phyloP scores from a whole-genome alignment of 768 basidiomycete species.

The Tricholoma sp. region DNA sequence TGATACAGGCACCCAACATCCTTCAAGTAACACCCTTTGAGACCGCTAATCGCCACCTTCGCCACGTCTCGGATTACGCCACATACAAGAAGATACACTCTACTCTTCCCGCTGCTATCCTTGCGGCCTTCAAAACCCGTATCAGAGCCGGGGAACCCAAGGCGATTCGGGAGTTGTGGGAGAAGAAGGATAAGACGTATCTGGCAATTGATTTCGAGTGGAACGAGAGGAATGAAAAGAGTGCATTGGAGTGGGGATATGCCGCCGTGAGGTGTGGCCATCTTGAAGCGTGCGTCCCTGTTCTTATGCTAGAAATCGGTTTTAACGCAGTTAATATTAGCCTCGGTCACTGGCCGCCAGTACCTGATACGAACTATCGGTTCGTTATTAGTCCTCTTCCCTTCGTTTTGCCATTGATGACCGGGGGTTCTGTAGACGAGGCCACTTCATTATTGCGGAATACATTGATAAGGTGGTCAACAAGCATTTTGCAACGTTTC shows the following conservation, averaged over 20 bases:
- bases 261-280: slow-evolving; percentile 71
- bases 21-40: slow-evolving; percentile 67
- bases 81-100: slow-evolving; percentile 66
- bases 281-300: slow-evolving; percentile 54
- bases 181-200: slow-evolving; percentile 65
- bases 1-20: slow-evolving; percentile 70
- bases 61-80: slow-evolving; percentile 61
- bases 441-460: slow-evolving; percentile 72
- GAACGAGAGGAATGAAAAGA: slow-evolving; percentile 65
- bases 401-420: slow-evolving; percentile 6
- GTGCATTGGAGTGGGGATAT: slow-evolving; percentile 78
- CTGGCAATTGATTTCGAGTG: slow-evolving; percentile 72
- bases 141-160: slow-evolving; percentile 62
- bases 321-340: slow-evolving; percentile 27
- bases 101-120: slow-evolving; percentile 63
- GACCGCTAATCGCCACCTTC: slow-evolving; percentile 58
- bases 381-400: slow-evolving; percentile 18
- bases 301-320: not conserved
- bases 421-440: slow-evolving; percentile 39
- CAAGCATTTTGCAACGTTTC: slow-evolving; percentile 56
- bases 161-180: slow-evolving; percentile 65
- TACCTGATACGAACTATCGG: slow-evolving; percentile 75
- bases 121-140: slow-evolving; percentile 60
- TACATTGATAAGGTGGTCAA: slow-evolving; percentile 61
- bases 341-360: slow-evolving; percentile 69